Conservation (phyloP, 2,329 filamentous ascomycete genomes). For the Pestalotiopsis sp. region DNA sequence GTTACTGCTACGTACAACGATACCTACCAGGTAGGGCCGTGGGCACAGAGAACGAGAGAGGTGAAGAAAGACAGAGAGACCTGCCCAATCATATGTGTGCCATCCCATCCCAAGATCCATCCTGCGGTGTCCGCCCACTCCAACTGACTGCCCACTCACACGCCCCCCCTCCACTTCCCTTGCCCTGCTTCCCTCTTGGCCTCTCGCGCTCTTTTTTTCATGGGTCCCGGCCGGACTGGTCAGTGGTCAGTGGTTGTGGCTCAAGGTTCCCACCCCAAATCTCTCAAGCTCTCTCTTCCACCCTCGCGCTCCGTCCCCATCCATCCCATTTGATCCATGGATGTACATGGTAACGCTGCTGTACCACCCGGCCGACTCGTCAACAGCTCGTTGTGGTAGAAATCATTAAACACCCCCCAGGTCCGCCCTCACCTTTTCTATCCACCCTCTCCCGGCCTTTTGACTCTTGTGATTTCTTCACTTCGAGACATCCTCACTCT, state of each 20-base stretch:
- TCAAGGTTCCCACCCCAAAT: slow-evolving; percentile 13
- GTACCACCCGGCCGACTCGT: slow-evolving; percentile 17
- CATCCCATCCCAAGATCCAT: background rate
- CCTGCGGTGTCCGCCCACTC: background rate
- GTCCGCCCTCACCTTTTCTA: slow-evolving; percentile 26
- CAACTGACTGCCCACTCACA: background rate
- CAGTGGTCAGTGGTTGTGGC: background rate
- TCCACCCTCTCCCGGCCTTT: slow-evolving; percentile 34
- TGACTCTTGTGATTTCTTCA: slow-evolving; percentile 37
- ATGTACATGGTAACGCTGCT: slow-evolving; percentile 3
- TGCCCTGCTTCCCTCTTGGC: background rate
- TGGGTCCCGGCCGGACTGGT: slow-evolving; percentile 9
- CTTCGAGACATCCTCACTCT: slow-evolving; percentile 41
- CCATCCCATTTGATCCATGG: background rate
- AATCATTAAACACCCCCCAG: slow-evolving; percentile 36
- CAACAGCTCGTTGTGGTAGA: slow-evolving; percentile 20
- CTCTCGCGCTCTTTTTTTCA: background rate
- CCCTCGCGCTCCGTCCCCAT: background rate
- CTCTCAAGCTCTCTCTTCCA: background rate
- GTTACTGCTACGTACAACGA: background rate
- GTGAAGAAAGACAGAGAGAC: background rate
- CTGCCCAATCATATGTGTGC: slow-evolving; percentile 8
- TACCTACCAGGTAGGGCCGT: background rate
- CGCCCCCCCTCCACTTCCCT: background rate
- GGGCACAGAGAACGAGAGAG: background rate